phyloP scores from a whole-genome alignment of 352 stramenopile genomes.

The Globisporangium nagaii region DNA sequence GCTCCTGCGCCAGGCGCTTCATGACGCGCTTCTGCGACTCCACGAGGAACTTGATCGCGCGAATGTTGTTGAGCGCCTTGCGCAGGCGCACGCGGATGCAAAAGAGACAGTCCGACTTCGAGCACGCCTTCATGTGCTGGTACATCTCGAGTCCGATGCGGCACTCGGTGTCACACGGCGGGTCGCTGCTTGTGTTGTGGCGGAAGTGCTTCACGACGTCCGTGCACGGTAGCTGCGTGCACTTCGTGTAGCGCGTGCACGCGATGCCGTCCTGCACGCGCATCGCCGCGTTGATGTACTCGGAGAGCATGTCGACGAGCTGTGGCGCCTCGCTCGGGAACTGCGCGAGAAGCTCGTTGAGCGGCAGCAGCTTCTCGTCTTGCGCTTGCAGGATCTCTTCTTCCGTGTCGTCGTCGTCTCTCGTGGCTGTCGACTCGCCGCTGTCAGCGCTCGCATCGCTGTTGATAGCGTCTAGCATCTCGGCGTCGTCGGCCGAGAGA shows the following conservation, averaged over 20 bases:
- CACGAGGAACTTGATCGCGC: constrained; percentile 11
- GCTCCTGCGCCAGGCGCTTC: constrained; percentile 9
- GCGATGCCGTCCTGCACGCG: constrained; percentile 23
- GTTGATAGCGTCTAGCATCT: not conserved
- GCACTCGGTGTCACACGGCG: constrained; percentile 20
- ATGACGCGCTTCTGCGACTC: constrained; percentile 13
- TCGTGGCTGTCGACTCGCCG: not conserved
- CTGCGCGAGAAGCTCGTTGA: constrained; percentile 22
- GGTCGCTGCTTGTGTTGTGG: constrained; percentile 13
- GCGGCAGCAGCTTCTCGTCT: constrained; percentile 1
- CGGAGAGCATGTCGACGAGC: constrained; percentile 26
- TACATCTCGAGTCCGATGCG: constrained; percentile 18
- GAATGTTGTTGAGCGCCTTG: constrained; percentile 10
- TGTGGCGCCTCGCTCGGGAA: constrained; percentile 15
- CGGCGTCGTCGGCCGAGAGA: not conserved
- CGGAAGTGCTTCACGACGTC: constrained; percentile 11
- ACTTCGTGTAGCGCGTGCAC: constrained; percentile 21
- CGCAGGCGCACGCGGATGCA: constrained; percentile 22
- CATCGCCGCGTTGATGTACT: constrained; percentile 27
- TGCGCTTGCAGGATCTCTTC: not conserved
- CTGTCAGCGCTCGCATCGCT: not conserved
- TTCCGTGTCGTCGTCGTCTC: not conserved
- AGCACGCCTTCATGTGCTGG: constrained; percentile 22
- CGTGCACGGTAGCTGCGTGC: constrained; percentile 16
- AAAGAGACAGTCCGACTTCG: constrained; percentile 16